These are phyloP conservation scores for Cenchrus americanus DNA, from an alignment of 176 grass and related monocot species.

Conservation along the genomic window DNA sequence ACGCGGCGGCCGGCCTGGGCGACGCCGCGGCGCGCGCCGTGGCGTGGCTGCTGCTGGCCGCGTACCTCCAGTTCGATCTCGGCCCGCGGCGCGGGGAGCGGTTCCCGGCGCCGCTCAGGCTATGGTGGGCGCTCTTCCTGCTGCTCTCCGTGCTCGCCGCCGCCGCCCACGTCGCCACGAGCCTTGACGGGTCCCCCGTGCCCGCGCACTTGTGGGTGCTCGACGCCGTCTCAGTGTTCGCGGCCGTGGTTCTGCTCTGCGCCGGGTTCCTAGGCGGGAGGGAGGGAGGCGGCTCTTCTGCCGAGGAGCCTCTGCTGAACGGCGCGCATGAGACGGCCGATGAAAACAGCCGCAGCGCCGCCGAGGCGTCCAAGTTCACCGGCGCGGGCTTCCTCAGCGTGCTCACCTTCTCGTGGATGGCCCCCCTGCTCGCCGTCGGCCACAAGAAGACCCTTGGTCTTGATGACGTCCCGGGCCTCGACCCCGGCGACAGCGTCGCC, in stretches of 20 bases:
- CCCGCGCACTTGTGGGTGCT: constrained; percentile 51
- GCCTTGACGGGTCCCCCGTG: constrained; percentile 29
- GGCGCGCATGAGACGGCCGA: background rate
- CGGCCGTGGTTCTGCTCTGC: constrained; percentile 28
- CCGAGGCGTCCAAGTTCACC: constrained; percentile 50
- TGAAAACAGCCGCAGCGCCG: background rate
- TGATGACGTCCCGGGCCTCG: constrained; percentile 70
- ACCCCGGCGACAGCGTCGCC: constrained; percentile 51
- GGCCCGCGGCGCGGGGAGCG: constrained; percentile 41
- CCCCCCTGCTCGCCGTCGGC: constrained; percentile 58
- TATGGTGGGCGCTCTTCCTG: constrained; percentile 69
- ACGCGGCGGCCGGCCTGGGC: constrained; percentile 1
- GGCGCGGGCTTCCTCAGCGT: constrained; percentile 68
- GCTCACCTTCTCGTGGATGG: constrained; percentile 85
- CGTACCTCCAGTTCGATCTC: constrained; percentile 56
- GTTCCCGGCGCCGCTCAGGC: constrained; percentile 57
- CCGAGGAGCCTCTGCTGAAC: constrained; percentile 71
- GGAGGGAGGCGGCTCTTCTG: constrained; percentile 1
- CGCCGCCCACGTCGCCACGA: constrained; percentile 30
- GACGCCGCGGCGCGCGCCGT: constrained; percentile 51
- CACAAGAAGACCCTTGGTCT: constrained; percentile 67
- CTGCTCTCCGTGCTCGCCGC: constrained; percentile 49
- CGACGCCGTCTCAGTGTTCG: constrained; percentile 51
- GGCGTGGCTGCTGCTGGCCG: constrained; percentile 63
- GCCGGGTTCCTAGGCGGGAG: constrained; percentile 51